Conservation (phyloP, 2,329 filamentous ascomycete species). For the Paramyrothecium sp. region DNA sequence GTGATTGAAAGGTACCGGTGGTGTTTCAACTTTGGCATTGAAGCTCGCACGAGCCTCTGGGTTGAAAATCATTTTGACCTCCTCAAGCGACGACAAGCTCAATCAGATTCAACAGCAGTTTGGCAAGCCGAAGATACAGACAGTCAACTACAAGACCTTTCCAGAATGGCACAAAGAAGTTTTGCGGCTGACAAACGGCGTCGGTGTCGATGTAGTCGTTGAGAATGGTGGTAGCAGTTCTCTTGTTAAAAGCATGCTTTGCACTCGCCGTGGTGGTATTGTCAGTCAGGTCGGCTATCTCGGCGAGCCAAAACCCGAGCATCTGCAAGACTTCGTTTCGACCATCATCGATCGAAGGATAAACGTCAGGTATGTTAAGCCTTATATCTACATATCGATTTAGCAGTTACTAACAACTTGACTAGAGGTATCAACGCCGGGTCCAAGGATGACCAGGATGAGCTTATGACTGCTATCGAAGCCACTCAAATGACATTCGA, state of each 20-base stretch:
- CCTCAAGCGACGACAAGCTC: slow-evolving; percentile 33
- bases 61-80: slow-evolving; percentile 32
- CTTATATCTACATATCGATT: too few relatives aligned
- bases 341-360: slow-evolving; percentile 34
- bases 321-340: slow-evolving; percentile 31
- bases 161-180: slow-evolving; percentile 30
- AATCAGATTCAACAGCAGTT: slow-evolving; percentile 21
- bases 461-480: slow-evolving; percentile 32
- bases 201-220: slow-evolving; percentile 33
- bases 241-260: slow-evolving; percentile 35
- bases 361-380: slow-evolving; percentile 11
- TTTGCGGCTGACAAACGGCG: slow-evolving; percentile 25
- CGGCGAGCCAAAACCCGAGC: slow-evolving; percentile 21
- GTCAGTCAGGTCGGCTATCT: slow-evolving; percentile 43
- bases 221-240: slow-evolving; percentile 13
- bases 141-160: not conserved
- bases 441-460: slow-evolving; percentile 36
- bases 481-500: slow-evolving; percentile 31
- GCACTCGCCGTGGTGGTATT: slow-evolving; percentile 36
- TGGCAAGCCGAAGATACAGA: not conserved
- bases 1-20: slow-evolving; percentile 27
- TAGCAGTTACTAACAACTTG: slow-evolving; percentile 1
- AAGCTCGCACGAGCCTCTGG: slow-evolving; percentile 29
- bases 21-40: slow-evolving; percentile 31
- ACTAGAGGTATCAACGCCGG: slow-evolving; percentile 37